These are phyloP conservation scores for Daldinia caldariorum DNA, from an alignment of 495 filamentous ascomycete species.

Conservation along the genomic window DNA sequence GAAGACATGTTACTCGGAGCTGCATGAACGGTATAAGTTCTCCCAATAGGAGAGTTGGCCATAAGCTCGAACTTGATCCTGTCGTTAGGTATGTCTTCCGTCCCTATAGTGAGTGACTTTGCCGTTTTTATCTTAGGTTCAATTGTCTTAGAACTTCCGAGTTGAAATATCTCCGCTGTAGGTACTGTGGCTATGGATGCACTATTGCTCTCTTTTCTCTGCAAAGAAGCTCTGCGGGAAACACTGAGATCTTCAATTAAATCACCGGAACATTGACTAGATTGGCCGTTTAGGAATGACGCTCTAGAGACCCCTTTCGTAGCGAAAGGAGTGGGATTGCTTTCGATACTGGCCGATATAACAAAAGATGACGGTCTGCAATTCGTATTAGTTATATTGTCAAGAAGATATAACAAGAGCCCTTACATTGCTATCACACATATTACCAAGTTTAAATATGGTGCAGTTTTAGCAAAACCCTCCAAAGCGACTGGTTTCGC, in stretches of 20 bases:
- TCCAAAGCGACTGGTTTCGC: conserved; percentile 22
- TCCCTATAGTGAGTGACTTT: conserved; percentile 13
- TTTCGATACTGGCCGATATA: conserved; percentile 46
- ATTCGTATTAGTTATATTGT: conserved; percentile 7
- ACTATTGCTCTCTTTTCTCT: conserved; percentile 39
- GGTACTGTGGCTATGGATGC: conserved; percentile 41
- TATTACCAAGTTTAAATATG: conserved; percentile 40
- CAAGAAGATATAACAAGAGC: neutral
- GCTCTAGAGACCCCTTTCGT: conserved; percentile 33
- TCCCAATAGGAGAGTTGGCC: conserved; percentile 39
- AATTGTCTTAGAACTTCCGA: conserved; percentile 18
- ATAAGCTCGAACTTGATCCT: conserved; percentile 38
- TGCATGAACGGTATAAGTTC: conserved; percentile 22
- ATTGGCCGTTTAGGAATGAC: conserved; percentile 35
- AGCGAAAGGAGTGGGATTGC: conserved; percentile 40
- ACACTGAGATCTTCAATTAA: conserved; percentile 41
- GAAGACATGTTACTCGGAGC: neutral
- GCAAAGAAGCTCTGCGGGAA: conserved; percentile 43
- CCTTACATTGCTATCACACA: conserved; percentile 46
- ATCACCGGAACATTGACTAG: conserved; percentile 34
- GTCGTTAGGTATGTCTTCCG: conserved; percentile 21
- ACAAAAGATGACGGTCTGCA: conserved; percentile 39
- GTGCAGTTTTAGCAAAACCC: conserved; percentile 30
- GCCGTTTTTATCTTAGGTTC: neutral
- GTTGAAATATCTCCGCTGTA: conserved; percentile 40